Evolutionary conservation across 805 yeast genomes (phyloP).

Genomic region (Barnettozyma salicaria): DNA sequence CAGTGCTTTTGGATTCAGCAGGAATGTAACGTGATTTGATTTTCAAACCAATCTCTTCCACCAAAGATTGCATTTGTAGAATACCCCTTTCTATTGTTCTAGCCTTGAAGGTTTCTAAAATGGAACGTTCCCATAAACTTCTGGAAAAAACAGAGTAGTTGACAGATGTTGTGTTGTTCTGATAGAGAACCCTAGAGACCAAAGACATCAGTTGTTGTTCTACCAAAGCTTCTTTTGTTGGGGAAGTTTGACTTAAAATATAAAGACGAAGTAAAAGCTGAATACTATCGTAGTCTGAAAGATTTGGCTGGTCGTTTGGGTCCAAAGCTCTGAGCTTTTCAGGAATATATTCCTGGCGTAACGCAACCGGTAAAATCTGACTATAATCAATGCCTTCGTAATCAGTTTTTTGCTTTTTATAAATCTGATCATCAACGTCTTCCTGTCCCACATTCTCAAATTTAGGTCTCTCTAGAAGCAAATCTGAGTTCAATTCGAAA

Average conservation of each 20-base stretch:
- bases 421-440: conserved; percentile 37
- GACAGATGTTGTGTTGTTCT: conserved; percentile 34
- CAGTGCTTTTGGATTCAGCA: conserved; percentile 20
- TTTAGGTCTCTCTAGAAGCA: conserved; percentile 67
- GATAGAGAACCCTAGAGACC: conserved; percentile 62
- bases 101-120: conserved; percentile 72
- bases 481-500: conserved; percentile 64
- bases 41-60: conserved; percentile 77
- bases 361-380: conserved; percentile 55
- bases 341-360: conserved; percentile 61
- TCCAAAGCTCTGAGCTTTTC: conserved; percentile 46
- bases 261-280: conserved; percentile 66
- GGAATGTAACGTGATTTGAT: conserved; percentile 53
- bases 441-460: conserved; percentile 55
- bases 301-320: conserved; percentile 75
- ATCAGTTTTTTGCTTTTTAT: conserved; percentile 33
- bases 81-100: conserved; percentile 92
- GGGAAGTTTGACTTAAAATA: conserved; percentile 61
- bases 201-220: conserved; percentile 81
- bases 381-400: conserved; percentile 33
- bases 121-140: conserved; percentile 85
- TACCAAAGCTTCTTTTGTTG: conserved; percentile 61
- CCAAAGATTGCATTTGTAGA: conserved; percentile 84
- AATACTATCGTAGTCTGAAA: conserved; percentile 64
- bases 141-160: conserved; percentile 78